A percentile compares a stretch with the other conserved stretches of the same genome.
Conservation (phyloP, 208 protist species). For the Histomonas meleagridis region DNA sequence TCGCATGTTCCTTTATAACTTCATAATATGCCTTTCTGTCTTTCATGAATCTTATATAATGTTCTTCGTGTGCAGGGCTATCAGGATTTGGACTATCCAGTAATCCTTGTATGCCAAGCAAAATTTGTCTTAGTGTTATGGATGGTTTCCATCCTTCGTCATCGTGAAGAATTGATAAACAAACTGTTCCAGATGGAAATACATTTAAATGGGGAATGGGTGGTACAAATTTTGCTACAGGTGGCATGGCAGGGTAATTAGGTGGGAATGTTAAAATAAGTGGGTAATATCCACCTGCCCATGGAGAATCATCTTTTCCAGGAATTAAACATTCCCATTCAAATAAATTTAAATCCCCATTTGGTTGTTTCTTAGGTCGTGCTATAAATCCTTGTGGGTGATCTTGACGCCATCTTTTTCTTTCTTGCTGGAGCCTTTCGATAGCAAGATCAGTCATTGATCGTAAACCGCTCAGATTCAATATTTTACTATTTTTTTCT, state of each 20-base stretch:
- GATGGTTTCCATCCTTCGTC: constrained; percentile 25
- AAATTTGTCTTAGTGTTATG: not conserved
- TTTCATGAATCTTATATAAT: not conserved
- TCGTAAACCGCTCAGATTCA: too few species aligned
- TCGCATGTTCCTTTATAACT: not conserved
- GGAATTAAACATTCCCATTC: not conserved
- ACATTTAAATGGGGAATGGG: not conserved
- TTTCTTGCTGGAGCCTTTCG: not conserved
- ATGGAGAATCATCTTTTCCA: not conserved
- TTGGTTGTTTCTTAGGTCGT: not conserved
- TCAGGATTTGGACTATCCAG: not conserved
- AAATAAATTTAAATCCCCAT: not conserved
- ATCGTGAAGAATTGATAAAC: not conserved
- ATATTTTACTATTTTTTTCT: too few species aligned
- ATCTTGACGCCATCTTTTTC: constrained; percentile 3
- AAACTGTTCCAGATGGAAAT: constrained; percentile 23
- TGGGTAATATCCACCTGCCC: not conserved
- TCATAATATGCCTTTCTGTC: not conserved
- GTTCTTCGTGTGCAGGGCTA: not conserved
- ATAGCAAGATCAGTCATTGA: too few species aligned
- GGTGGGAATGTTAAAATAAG: not conserved
- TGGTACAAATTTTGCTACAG: not conserved
- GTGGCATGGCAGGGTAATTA: not conserved
- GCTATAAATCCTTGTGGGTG: not conserved
- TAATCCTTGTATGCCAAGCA: not conserved